Evolutionary conservation across 257 asterid genomes (phyloP).

Genomic region (Ilex asprella): DNA sequence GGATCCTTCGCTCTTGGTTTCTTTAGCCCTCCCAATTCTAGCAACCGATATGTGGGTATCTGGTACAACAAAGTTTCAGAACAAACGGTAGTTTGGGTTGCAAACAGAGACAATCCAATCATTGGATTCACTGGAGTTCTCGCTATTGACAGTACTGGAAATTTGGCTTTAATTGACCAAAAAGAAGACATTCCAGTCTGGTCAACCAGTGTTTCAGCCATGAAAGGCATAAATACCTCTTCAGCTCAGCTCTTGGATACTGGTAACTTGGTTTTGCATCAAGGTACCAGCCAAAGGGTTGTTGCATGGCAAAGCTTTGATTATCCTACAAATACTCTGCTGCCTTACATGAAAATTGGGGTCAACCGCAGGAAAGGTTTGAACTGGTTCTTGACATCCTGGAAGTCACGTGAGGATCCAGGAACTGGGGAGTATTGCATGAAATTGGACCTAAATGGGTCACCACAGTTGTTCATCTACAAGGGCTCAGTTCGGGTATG

Average conservation of each 20-base stretch:
- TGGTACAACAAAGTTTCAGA: too few relatives aligned
- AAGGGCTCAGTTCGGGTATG: conserved; percentile 9
- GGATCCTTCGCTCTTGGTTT: too few relatives aligned
- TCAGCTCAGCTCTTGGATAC: too few relatives aligned
- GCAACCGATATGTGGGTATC: too few relatives aligned
- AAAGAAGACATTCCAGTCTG: conserved; percentile 11
- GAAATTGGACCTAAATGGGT: conserved; percentile 28
- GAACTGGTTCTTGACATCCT: conserved; percentile 25
- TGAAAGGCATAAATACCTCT: not conserved
- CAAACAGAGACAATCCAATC: too few relatives aligned
- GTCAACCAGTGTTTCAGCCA: conserved; percentile 26
- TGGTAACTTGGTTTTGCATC: conserved; percentile 25
- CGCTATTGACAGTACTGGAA: too few relatives aligned
- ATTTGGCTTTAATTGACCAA: too few relatives aligned
- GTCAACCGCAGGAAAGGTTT: conserved; percentile 21
- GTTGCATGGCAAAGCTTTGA: conserved; percentile 49
- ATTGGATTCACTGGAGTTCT: too few relatives aligned
- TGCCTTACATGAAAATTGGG: conserved; percentile 39
- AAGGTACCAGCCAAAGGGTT: conserved; percentile 7
- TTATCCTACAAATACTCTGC: conserved; percentile 37
- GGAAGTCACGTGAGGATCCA: conserved; percentile 41
- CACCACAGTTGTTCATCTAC: conserved; percentile 14
- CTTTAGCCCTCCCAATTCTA: too few relatives aligned
- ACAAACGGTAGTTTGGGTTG: too few relatives aligned
- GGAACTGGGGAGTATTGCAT: conserved; percentile 20